phyloP scores from a whole-genome alignment of 2,329 filamentous ascomycete genomes.

The Calonectria multiphialidica region DNA sequence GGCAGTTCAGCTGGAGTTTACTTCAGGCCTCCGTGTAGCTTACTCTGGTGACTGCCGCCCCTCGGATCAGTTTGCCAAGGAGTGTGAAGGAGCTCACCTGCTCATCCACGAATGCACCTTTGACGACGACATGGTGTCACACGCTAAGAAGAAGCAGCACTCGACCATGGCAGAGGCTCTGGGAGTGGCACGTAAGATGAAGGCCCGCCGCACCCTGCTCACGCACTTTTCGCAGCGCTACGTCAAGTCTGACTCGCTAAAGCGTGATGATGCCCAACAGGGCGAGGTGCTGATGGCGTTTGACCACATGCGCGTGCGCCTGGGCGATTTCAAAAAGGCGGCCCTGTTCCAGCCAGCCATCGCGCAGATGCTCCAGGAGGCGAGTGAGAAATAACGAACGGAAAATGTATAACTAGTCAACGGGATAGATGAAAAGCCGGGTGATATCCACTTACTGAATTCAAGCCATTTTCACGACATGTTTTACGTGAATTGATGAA shows the following conservation, averaged over 20 bases:
- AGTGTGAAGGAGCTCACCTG: slow-evolving; percentile 82
- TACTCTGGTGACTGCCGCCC: slow-evolving; percentile 97
- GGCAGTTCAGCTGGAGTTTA: slow-evolving; percentile 82
- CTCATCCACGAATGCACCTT: slow-evolving; percentile 98
- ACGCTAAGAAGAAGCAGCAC: slow-evolving; percentile 91
- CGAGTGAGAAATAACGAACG: slow-evolving; percentile 24
- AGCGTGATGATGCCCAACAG: slow-evolving; percentile 48
- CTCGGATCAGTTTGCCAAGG: slow-evolving; percentile 73
- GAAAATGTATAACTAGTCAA: slow-evolving; percentile 21
- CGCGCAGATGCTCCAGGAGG: slow-evolving; percentile 33
- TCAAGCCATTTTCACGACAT: background rate
- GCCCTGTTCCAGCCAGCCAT: slow-evolving; percentile 52
- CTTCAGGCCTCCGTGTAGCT: slow-evolving; percentile 84
- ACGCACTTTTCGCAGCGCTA: slow-evolving; percentile 98
- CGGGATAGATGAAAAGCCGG: slow-evolving; percentile 4
- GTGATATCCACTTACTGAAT: slow-evolving; percentile 6
- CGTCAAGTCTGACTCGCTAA: slow-evolving; percentile 68
- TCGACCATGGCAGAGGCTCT: slow-evolving; percentile 90
- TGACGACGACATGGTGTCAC: slow-evolving; percentile 82
- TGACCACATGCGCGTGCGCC: slow-evolving; percentile 81
- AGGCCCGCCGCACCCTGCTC: slow-evolving; percentile 82
- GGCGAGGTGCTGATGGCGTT: slow-evolving; percentile 76
- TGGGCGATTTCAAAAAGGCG: slow-evolving; percentile 77
- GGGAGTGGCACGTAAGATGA: slow-evolving; percentile 80
- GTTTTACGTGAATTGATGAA: background rate